These are phyloP conservation scores for Lentinula aciculospora DNA, from an alignment of 768 basidiomycete genomes.

Conservation along the genomic window DNA sequence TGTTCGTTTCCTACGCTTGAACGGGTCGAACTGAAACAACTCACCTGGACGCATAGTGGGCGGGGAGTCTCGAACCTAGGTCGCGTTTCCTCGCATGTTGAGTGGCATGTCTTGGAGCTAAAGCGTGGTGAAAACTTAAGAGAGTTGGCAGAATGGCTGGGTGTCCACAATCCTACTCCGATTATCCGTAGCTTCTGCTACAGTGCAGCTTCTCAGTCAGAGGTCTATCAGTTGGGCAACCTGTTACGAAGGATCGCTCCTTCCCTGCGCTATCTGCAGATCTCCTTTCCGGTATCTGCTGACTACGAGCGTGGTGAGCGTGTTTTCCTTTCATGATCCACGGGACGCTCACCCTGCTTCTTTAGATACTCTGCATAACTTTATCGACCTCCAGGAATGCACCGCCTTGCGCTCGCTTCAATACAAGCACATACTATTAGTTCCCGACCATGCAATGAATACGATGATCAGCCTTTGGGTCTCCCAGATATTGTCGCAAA, in stretches of 20 bases:
- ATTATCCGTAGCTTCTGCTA: conserved; percentile 4
- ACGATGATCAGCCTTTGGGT: conserved; percentile 3
- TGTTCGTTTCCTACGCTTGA: conserved; percentile 1
- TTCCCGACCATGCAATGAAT: neutral
- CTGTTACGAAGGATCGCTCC: neutral
- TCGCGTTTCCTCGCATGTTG: neutral
- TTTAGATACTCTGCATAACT: neutral
- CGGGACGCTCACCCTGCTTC: neutral
- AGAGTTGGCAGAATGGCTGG: conserved; percentile 6
- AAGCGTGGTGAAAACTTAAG: neutral
- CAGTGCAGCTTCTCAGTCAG: conserved; percentile 1
- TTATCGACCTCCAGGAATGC: conserved; percentile 2
- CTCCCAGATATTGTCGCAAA: neutral
- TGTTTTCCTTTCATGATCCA: neutral
- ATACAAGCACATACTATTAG: conserved; percentile 3
- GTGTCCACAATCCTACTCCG: neutral
- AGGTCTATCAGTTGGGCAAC: neutral
- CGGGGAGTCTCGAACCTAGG: neutral
- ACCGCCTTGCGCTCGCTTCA: conserved; percentile 4
- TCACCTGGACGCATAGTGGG: conserved; percentile 4
- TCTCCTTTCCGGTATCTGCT: neutral
- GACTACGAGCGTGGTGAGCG: neutral
- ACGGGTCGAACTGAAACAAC: neutral
- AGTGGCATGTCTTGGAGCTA: conserved; percentile 7
- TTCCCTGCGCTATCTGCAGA: neutral